Conservation (phyloP, 192 early-diverging fungal species). For the Mortierella hygrophila region DNA sequence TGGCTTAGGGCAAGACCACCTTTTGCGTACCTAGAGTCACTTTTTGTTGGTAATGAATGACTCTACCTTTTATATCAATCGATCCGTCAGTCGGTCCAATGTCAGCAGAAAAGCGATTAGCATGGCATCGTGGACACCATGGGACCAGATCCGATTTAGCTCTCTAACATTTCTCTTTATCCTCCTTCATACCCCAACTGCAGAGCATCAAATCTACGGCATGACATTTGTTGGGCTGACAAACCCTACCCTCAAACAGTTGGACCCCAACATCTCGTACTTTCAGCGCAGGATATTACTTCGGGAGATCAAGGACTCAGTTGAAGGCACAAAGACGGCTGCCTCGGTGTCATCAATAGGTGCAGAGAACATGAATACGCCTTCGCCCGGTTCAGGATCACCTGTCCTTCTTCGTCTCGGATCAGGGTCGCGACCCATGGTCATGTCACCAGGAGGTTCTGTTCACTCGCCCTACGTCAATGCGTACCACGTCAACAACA, state of each 20-base stretch:
- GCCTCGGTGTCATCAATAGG: slow-evolving; percentile 37
- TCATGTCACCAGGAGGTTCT: slow-evolving; percentile 23
- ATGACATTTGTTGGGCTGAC: slow-evolving; percentile 41
- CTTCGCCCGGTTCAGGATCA: slow-evolving; percentile 29
- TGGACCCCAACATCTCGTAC: slow-evolving; percentile 45
- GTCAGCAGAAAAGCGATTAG: not conserved
- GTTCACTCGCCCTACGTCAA: slow-evolving; percentile 14
- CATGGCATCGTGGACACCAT: not conserved
- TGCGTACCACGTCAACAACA: slow-evolving; percentile 27
- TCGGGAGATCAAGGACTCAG: slow-evolving; percentile 47
- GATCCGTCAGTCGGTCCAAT: not conserved
- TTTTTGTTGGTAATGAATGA: slow-evolving; percentile 42
- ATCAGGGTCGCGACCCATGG: slow-evolving; percentile 37
- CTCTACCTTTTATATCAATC: too few species aligned
- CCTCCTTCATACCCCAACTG: not conserved
- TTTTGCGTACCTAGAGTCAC: slow-evolving; percentile 40
- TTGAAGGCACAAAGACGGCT: slow-evolving; percentile 42
- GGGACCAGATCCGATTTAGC: not conserved
- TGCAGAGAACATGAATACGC: slow-evolving; percentile 28
- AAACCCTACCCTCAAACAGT: slow-evolving; percentile 22
- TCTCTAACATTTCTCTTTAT: not conserved
- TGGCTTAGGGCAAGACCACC: slow-evolving; percentile 34
- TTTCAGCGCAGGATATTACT: slow-evolving; percentile 47
- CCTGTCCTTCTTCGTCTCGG: slow-evolving; percentile 46
- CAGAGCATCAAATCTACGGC: slow-evolving; percentile 46